Base-by-base conservation (phyloP, 495 filamentous ascomycete species). In the Xylona heveae region DNA sequence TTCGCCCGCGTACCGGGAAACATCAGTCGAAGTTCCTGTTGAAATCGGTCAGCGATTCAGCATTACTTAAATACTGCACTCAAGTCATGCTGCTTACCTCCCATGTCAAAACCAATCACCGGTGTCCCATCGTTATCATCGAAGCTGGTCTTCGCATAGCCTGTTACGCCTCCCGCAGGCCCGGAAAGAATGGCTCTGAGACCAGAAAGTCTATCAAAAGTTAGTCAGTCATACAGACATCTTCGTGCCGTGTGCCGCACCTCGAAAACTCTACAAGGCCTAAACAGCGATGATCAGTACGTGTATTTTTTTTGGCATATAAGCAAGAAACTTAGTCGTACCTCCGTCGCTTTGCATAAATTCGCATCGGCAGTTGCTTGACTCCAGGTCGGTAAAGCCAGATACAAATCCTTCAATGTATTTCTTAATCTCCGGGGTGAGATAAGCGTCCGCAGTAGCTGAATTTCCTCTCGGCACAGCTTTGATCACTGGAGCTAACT, bases 131-230 rank as follows among this genome's bases (percentile, higher is more conserved):
- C 33, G 4, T 45, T 38, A 5, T 29, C 13, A 39, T 55, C 48
- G 19, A 38, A 53, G 12, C 39, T 49, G 8, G 52, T 52, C 31
- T 40, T 40, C 6, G 42, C 43, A 38, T 43, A 50, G 12, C 52
- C 50, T 15, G 53, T 50, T 3, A 55, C 50, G n/a, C 52, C 68
- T 31, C 66, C 68, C 21, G 68, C 68, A 13, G 68, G 66, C 0
- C 68, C 68, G 18, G 65, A 68, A 1, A 72, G 40, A 28, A 74
- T 68, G 3, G 64, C 66, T 38, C 62, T 61, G 23, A 71, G 40
- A 5, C 68, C 67, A n/a, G n/a, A n/a, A n/a, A n/a, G n/a, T n/a
- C n/a, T n/a, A n/a, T n/a, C n/a, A n/a, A n/a, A n/a, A n/a, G n/a
- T n/a, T n/a, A n/a, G n/a, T n/a, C n/a, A n/a, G n/a, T n/a, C n/a